These are phyloP conservation scores for Nelumbo lutea DNA, from an alignment of 164 flowering plant genomes.

Conservation along the genomic window DNA sequence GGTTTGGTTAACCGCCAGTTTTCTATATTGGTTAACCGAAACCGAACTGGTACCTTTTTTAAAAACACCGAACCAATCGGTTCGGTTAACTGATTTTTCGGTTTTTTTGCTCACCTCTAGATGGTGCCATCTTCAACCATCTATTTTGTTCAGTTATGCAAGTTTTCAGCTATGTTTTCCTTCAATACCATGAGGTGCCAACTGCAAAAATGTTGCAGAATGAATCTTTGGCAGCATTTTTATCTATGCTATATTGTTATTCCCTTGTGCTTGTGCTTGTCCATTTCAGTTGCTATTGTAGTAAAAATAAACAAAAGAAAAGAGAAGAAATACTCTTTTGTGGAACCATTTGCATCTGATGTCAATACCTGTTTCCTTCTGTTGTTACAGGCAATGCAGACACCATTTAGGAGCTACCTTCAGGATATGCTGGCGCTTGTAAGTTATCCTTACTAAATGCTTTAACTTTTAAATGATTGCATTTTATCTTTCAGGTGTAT, in stretches of 20 bases:
- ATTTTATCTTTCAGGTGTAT: not conserved
- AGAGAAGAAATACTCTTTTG: not conserved
- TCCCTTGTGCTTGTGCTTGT: not conserved
- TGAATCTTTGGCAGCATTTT: not conserved
- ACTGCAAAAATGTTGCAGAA: not conserved
- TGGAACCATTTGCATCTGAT: not conserved
- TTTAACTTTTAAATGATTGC: not conserved
- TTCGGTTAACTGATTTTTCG: no score
- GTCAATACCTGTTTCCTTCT: not conserved
- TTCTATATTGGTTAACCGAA: no score
- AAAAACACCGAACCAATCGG: no score
- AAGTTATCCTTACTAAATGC: constrained; percentile 24
- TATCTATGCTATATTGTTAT: not conserved
- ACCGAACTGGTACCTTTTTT: no score
- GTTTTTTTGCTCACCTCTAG: no score
- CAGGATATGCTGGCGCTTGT: constrained; percentile 70
- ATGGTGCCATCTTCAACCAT: no score
- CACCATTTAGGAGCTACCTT: constrained; percentile 72
- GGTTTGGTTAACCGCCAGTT: no score
- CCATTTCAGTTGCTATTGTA: not conserved
- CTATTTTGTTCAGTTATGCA: not conserved
- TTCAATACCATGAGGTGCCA: not conserved
- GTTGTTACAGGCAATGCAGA: constrained; percentile 54
- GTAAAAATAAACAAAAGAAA: not conserved
- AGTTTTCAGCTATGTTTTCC: not conserved